Base-by-base conservation (phyloP, 768 basidiomycete species). In the Heimioporus sp. region DNA sequence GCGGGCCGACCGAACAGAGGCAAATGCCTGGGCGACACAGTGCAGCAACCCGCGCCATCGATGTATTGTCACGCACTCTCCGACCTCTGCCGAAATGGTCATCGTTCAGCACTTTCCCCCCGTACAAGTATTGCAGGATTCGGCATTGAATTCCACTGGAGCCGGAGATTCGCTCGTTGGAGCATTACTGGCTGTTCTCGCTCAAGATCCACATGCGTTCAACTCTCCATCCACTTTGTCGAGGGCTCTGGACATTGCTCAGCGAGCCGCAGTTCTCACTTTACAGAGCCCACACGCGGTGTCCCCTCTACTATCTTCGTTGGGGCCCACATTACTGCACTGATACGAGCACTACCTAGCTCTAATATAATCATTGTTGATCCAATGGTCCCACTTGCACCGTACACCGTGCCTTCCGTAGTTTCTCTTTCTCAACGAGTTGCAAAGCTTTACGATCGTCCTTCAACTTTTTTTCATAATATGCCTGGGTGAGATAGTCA, bases 121-220 rank as follows among this genome's bases (percentile, higher is more conserved):
- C 9, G 58, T 78, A 16, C 63, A 68, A 1, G 55, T 73, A 15
- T 69, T 80, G 10, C 61, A 53, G 4, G 64, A 66, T 15, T 60
- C 65, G 21, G 60, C 74, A 10, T 70, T 86, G 19, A 94, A 86
- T 58, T 90, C 92, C 10, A 98, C 95, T 0, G 96, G 96, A 2
- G 94, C 91, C 1, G 95, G 95, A 0, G 95, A 98, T 70, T 86
- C 90, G 4, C 80, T 97, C 21, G 93, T 90, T 2, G 95, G 94
- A 7, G 82, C 87, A 2, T 63, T 97, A 30, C 68, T 95, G n/a
- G 87, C 92, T 6, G 73, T 74, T 10, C 68, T 93, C n/a, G 70
- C 74, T 12, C 66, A 74, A 7, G 59, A 69, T 24, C 77, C 75
- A 10, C 58, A 65, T 20, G 64, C 72, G 5, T 80, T 88, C 52